Evolutionary conservation across 1,284 basidiomycete genomes (phyloP).

Genomic region (Rhodotorula sp.): DNA sequence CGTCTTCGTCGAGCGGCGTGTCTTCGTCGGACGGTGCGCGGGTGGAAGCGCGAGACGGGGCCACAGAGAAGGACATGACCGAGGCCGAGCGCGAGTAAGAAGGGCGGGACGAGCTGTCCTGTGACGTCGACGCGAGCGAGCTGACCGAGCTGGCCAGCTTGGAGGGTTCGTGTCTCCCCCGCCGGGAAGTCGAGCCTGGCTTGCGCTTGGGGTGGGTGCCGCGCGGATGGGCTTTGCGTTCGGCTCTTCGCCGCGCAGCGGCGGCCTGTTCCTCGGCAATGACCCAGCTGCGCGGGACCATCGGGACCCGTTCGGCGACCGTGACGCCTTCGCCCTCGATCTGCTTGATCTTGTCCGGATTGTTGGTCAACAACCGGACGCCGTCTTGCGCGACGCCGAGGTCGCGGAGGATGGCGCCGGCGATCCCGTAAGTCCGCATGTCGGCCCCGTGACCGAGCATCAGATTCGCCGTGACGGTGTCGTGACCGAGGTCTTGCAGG

Average conservation of each 20-base stretch:
- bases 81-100: constrained; percentile 27
- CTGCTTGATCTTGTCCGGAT: constrained; percentile 93
- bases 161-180: neutral
- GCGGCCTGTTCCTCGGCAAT: constrained; percentile 40
- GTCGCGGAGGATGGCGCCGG: constrained; percentile 84
- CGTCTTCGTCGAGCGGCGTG: neutral
- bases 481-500: constrained; percentile 94
- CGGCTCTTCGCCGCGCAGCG: constrained; percentile 12
- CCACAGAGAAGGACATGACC: constrained; percentile 2
- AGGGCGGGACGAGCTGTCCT: constrained; percentile 2
- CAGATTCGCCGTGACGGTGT: constrained; percentile 95
- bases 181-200: constrained; percentile 10
- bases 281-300: constrained; percentile 91
- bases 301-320: constrained; percentile 81
- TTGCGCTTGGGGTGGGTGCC: constrained; percentile 1
- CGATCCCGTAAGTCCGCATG: constrained; percentile 88
- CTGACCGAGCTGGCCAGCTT: constrained; percentile 5
- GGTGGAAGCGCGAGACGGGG: neutral
- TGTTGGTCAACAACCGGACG: constrained; percentile 89
- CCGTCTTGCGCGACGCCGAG: constrained; percentile 66
- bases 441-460: constrained; percentile 94
- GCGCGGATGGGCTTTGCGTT: neutral
- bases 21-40: neutral
- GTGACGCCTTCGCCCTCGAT: constrained; percentile 77
- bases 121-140: constrained; percentile 6